A percentile compares a stretch with the other conserved stretches of the same genome.
Conservation (phyloP, 441 rosid species). For the Jatropha multifida region DNA sequence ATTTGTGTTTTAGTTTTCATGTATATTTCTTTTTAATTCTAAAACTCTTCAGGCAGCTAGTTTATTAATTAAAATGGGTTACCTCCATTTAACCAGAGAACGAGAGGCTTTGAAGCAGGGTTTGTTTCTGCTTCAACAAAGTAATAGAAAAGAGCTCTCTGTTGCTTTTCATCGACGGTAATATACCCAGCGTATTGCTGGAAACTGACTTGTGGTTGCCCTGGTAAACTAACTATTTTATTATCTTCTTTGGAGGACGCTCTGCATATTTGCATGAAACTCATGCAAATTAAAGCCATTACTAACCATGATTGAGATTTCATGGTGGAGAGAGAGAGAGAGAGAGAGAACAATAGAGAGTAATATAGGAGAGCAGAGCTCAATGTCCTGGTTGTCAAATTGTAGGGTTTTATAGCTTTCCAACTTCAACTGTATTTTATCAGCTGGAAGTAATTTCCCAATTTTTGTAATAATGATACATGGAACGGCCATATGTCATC, state of each 20-base stretch:
- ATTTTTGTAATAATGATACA: too few relatives aligned
- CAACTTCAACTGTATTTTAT: too few relatives aligned
- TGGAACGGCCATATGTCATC: too few relatives aligned
- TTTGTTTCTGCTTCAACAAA: constrained; percentile 33
- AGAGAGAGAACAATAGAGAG: not conserved
- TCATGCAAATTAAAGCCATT: not conserved
- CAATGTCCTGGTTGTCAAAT: too few relatives aligned
- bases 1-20: too few relatives aligned
- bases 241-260: constrained; percentile 18
- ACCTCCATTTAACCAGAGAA: constrained; percentile 40
- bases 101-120: constrained; percentile 29
- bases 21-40: too few relatives aligned
- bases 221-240: constrained; percentile 20
- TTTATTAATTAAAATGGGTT: not conserved
- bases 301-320: not conserved
- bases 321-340: constrained; percentile 1
- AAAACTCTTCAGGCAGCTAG: too few relatives aligned
- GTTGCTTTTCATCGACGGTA: constrained; percentile 26
- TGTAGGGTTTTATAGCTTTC: too few relatives aligned
- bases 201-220: constrained; percentile 31
- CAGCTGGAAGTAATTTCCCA: too few relatives aligned
- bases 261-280: constrained; percentile 6
- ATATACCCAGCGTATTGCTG: constrained; percentile 35
- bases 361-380: too few relatives aligned
- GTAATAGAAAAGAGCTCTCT: constrained; percentile 32